Base-by-base conservation (phyloP, 768 basidiomycete species). In the Russula compacta region DNA sequence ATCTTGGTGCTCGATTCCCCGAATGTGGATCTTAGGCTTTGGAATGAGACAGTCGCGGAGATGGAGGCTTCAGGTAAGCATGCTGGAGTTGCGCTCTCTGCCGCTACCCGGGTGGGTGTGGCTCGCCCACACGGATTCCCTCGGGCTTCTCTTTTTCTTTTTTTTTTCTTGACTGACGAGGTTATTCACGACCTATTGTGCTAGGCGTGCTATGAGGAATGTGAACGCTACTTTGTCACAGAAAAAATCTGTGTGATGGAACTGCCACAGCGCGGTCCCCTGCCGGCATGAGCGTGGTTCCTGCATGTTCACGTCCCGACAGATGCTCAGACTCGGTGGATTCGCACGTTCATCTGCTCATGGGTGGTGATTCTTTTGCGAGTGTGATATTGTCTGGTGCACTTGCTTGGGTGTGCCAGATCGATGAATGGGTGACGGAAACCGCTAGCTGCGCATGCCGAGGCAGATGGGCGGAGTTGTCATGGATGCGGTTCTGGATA, bases 1-100 rank as follows among this genome's bases (percentile, higher is more conserved):
- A 66, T 66, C 57, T 53, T 66, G 36, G 63, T 54, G 39, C 24
- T 65, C 33, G 60, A 65, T 58, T 54, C 63, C 24, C 66, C 66
- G 49, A 56, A 65, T 50, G 53, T 66, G 15, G 64, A 66, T 21
- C 47, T 66, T 32, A 32, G 40, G 38, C 36, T 49, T 48, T 66
- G 66, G 66, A 62, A 62, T 49, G 60, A 33, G 24, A 62, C 66
- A 4, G 57, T 66, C 51, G 64, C 59, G 64, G 59, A 66, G 56
- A 66, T 66, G 64, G 59, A 61, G 60, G 54, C 53, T 39, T 46
- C 58, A 32, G 66, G 66, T 64, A 42, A 56, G 57, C 40, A 19
- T 9, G n/a, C 9, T 4, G 12, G 46, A 4, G 33, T 19, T 6
- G 21, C 19, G 33, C 32, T 39, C n/a, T 47, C 40, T 33, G 17